A percentile compares a stretch with the other conserved stretches of the same genome.
phyloP scores from a whole-genome alignment of 208 protist species.

The Balamuthia mandrillaris region DNA sequence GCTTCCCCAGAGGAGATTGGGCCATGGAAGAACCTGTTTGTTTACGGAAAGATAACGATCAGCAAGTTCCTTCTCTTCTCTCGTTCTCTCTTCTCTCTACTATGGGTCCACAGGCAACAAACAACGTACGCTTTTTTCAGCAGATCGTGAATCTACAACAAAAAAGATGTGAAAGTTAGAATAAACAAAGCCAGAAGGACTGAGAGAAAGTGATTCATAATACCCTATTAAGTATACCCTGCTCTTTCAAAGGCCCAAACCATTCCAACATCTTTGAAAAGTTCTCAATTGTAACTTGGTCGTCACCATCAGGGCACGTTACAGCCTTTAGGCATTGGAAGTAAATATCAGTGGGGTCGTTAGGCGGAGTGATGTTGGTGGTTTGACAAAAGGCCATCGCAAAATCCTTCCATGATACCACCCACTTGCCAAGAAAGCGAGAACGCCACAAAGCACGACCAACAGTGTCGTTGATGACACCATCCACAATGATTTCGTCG shows the following conservation, averaged over 20 bases:
- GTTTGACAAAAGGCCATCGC: not conserved
- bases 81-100: no score
- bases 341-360: conserved; percentile 20
- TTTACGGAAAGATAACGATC: no score
- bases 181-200: not conserved
- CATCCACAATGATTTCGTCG: conserved; percentile 36
- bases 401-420: conserved; percentile 1
- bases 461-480: not conserved
- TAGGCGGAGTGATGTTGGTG: not conserved
- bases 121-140: not conserved
- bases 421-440: not conserved
- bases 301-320: not conserved
- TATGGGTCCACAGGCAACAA: no score
- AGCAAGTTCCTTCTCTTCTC: no score
- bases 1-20: conserved; percentile 28
- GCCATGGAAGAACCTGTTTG: no score
- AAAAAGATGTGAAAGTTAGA: not conserved
- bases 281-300: conserved; percentile 3
- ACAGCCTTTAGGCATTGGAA: conserved; percentile 3
- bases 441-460: not conserved
- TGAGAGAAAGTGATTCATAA: no score
- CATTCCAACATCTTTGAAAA: conserved; percentile 35
- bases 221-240: not conserved
- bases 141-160: conserved; percentile 30
- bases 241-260: conserved; percentile 22